Percentiles rank a stretch among this genome's conserved stretches.
Evolutionary conservation across 2,329 filamentous ascomycete genomes (phyloP).

Genomic region (Beauveria brongniartii): DNA sequence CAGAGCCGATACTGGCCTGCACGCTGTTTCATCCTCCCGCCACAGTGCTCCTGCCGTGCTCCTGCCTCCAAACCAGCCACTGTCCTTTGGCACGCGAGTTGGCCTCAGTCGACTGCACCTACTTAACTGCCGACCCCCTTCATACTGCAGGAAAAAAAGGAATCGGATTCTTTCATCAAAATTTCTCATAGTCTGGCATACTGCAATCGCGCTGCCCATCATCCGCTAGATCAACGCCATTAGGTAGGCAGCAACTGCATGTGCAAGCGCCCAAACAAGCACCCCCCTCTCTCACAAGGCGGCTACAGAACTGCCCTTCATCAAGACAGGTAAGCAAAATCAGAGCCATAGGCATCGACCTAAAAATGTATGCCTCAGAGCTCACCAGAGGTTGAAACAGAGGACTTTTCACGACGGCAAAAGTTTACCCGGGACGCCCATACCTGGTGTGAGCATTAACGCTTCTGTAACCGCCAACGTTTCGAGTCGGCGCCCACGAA

Average conservation of each 20-base stretch:
- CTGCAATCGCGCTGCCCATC: neutral
- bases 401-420: neutral
- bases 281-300: neutral
- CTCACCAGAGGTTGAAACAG: neutral
- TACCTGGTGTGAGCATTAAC: neutral
- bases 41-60: constrained; percentile 2
- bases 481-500: constrained; percentile 2
- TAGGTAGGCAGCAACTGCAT: neutral
- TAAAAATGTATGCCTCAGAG: neutral
- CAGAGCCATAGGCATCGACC: neutral
- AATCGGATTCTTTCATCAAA: neutral
- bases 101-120: neutral
- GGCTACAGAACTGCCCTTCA: neutral
- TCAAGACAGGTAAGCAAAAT: neutral
- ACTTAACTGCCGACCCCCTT: neutral
- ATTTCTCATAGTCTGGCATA: neutral
- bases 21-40: neutral
- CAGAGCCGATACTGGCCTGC: neutral
- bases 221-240: neutral
- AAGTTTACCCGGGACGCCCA: neutral
- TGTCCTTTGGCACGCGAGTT: neutral
- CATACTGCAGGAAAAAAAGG: neutral
- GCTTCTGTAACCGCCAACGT: constrained; percentile 1
- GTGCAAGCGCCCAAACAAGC: neutral
- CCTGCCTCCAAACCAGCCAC: neutral